Conservation (phyloP, 106 monocot genomes). For the Dendrobium chrysotoxum region DNA sequence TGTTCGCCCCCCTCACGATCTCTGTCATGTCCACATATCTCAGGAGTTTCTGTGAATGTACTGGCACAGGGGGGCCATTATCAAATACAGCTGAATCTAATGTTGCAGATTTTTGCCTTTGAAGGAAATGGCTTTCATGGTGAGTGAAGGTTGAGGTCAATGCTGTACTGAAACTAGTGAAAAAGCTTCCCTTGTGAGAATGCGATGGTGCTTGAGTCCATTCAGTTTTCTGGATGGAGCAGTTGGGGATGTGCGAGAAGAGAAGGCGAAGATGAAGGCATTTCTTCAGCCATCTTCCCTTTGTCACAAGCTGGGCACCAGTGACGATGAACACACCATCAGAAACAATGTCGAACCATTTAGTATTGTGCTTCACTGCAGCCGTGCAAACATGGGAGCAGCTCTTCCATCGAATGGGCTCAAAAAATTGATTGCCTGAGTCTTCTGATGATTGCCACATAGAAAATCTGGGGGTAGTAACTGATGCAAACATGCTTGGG, state of each 20-base stretch:
- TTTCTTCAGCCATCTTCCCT: constrained; percentile 63
- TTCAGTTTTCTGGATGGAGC: constrained; percentile 44
- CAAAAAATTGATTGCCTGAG: constrained; percentile 36
- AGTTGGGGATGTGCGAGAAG: constrained; percentile 60
- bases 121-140: constrained; percentile 16
- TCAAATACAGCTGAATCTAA: constrained; percentile 56
- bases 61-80: constrained; percentile 76
- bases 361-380: constrained; percentile 51
- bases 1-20: constrained; percentile 64
- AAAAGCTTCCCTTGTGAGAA: constrained; percentile 54
- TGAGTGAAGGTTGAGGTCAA: constrained; percentile 70
- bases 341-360: constrained; percentile 46
- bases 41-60: constrained; percentile 51
- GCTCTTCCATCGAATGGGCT: constrained; percentile 68
- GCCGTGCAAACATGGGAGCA: constrained; percentile 62
- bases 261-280: constrained; percentile 68
- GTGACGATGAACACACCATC: constrained; percentile 76
- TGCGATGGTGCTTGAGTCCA: constrained; percentile 44
- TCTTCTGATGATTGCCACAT: constrained; percentile 70
- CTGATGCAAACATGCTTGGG: constrained; percentile 53
- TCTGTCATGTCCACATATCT: constrained; percentile 75
- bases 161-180: constrained; percentile 62
- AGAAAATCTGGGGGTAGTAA: constrained; percentile 21
- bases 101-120: constrained; percentile 28
- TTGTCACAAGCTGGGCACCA: constrained; percentile 72